A percentile compares a stretch with the other conserved stretches of the same genome.
Conservation (phyloP, 345 rosid genomes). For the Populus tremula region DNA sequence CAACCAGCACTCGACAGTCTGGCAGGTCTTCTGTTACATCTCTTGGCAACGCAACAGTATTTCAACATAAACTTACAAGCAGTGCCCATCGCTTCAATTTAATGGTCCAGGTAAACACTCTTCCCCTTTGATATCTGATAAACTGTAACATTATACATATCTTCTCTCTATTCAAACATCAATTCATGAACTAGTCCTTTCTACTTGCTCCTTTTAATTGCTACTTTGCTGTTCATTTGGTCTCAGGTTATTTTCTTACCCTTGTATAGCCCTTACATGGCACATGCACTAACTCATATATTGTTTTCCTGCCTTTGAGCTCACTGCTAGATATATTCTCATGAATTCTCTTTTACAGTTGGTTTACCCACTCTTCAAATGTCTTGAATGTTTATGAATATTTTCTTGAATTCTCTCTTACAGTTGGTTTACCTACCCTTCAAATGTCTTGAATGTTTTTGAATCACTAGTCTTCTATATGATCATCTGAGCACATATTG, state of each 20-base stretch:
- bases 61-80: conserved; percentile 84
- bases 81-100: conserved; percentile 97
- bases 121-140: neutral
- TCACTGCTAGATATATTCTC: neutral
- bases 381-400: neutral
- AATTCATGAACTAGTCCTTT: neutral
- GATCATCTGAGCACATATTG: neutral
- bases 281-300: neutral
- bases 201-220: neutral
- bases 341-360: neutral
- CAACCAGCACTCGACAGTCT: conserved; percentile 63
- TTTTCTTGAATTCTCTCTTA: neutral
- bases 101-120: conserved; percentile 89
- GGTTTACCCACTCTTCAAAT: neutral
- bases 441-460: neutral
- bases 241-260: neutral
- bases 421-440: neutral
- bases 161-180: neutral
- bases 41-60: conserved; percentile 44
- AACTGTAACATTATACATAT: neutral
- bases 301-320: neutral
- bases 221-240: neutral
- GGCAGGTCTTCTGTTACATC: conserved; percentile 53
- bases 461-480: neutral
- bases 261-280: neutral